Percentiles rank a stretch among this genome's conserved stretches.
Conservation (phyloP, 2,329 filamentous ascomycete genomes). For the Aspergillus hortae region DNA sequence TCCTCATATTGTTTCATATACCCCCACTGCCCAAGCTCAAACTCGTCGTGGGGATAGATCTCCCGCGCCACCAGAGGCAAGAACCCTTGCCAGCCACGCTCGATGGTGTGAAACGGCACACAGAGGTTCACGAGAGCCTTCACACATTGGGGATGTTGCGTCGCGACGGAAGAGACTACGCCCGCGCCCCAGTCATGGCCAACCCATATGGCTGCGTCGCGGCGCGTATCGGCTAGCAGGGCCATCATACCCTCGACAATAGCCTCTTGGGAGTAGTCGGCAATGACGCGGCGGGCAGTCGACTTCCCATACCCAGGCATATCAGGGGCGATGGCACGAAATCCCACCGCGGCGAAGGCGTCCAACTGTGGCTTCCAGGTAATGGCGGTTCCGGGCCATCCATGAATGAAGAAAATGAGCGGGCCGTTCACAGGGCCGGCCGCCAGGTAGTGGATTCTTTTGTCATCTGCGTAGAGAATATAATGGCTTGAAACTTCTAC, state of each 20-base stretch:
- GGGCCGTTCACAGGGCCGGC: slow-evolving; percentile 9
- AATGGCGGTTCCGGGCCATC: slow-evolving; percentile 33
- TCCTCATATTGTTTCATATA: slow-evolving; percentile 6
- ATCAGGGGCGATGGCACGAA: slow-evolving; percentile 11
- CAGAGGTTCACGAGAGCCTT: slow-evolving; percentile 15
- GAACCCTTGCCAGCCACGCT: slow-evolving; percentile 37
- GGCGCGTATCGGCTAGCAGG: slow-evolving; percentile 11
- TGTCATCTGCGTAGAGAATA: slow-evolving; percentile 7
- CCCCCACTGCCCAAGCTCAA: slow-evolving; percentile 11
- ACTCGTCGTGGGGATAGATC: slow-evolving; percentile 46
- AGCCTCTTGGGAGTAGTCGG: too few species aligned
- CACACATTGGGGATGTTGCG: slow-evolving; percentile 1
- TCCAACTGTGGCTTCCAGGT: slow-evolving; percentile 11
- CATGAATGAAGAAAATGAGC: slow-evolving; percentile 33
- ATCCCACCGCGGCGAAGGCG: not conserved
- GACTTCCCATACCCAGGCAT: slow-evolving; percentile 14
- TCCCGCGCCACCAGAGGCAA: slow-evolving; percentile 40
- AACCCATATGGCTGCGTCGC: slow-evolving; percentile 20
- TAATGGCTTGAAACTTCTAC: not conserved
- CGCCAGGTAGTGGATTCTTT: slow-evolving; percentile 11
- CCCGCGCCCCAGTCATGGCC: slow-evolving; percentile 17
- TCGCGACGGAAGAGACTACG: slow-evolving; percentile 3
- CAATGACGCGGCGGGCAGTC: slow-evolving; percentile 8
- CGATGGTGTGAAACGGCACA: slow-evolving; percentile 43
- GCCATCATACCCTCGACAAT: slow-evolving; percentile 14